Base-by-base conservation (phyloP, 129 eudicot species). In the Kitagawia praeruptora region DNA sequence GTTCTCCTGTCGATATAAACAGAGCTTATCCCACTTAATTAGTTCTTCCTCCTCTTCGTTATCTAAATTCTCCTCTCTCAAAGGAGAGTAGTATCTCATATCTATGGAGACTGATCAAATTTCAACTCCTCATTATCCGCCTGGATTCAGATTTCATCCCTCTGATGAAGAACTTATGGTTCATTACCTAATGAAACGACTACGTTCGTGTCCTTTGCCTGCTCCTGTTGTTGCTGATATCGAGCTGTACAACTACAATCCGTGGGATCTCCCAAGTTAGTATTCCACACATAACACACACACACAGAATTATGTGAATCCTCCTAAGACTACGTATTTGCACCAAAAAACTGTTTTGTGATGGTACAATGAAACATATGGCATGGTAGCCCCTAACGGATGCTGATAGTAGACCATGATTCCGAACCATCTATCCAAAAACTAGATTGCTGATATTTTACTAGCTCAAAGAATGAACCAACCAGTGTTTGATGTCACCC, bases 241-340 rank as follows among this genome's bases (percentile, higher is more conserved):
- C 21, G 93, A 91, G 86, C 86, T 91, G 6, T 91, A 89, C 72
- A 89, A 80, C 61, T 87, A 79, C 49, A 82, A 91, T 48, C 96
- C 96, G 1, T 91, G 96, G 96, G 87, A 91, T 23, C 91, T 91
- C 42, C 96, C 89, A 34, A 64, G 96, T 91, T 77, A 44, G 88
- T 82, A 67, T 66, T 44, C 31, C 38, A 53, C 58, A 71, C 42
- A 70, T 49, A 4, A 16, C 21, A 15, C 23, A 4, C 56, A 49
- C 58, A 34, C 37, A 34, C 37, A 34, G 37, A 34, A 34, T 34
- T 34, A 0, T 34, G 37, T 34, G 37, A 34, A 34, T 34, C 37
- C 37, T 34, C 37, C 2, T 34, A 34, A 34, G 37, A 34, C 37
- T 34, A 34, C 37, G 37, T 31, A 31, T 2, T 48, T 48, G 54